Evolutionary conservation across 2,329 filamentous ascomycete genomes (phyloP).

Genomic region (Colletotrichum camelliae): DNA sequence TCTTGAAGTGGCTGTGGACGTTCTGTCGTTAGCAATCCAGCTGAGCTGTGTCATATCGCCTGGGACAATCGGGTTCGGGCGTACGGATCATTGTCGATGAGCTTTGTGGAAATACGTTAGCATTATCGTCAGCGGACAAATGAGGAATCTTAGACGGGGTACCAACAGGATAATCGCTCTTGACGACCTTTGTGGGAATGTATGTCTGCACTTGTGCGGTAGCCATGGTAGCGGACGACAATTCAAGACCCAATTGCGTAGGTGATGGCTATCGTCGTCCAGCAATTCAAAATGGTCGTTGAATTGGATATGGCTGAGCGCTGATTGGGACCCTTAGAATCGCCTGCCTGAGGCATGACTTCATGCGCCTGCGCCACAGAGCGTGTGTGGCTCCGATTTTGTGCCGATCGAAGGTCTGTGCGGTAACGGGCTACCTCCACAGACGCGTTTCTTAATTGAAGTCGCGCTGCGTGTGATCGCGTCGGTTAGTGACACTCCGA

Average conservation of each 20-base stretch:
- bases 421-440: background rate
- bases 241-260: conserved; percentile 7
- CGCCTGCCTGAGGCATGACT: background rate
- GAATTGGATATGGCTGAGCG: background rate
- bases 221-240: conserved; percentile 20
- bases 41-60: background rate
- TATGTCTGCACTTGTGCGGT: conserved; percentile 46
- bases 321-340: background rate
- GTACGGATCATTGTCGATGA: conserved; percentile 93
- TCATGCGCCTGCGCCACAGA: background rate
- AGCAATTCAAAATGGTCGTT: background rate
- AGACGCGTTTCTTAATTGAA: background rate
- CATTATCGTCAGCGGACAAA: conserved; percentile 12
- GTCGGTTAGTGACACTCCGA: background rate
- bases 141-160: background rate
- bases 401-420: background rate
- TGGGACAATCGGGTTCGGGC: background rate
- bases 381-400: background rate
- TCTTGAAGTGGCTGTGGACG: conserved; percentile 78
- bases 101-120: conserved; percentile 59
- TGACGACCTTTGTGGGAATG: conserved; percentile 74
- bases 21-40: conserved; percentile 14
- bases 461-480: background rate
- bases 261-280: background rate
- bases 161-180: conserved; percentile 87